Evolutionary conservation across 768 basidiomycete species (phyloP).

Genomic region (Amanita brunnescens): DNA sequence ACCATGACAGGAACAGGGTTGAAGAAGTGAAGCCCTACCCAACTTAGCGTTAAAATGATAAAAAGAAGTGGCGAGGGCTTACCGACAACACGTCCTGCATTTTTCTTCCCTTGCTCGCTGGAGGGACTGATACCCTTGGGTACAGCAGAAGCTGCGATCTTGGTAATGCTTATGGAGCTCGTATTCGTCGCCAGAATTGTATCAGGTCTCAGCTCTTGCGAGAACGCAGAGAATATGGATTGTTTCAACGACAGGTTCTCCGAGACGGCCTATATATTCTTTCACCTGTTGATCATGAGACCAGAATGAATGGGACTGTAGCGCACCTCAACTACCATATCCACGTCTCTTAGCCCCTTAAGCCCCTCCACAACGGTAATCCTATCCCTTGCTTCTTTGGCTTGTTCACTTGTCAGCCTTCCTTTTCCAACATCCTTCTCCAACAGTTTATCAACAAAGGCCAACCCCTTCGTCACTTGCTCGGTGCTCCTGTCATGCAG

Average conservation of each 20-base stretch:
- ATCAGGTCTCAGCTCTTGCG: conserved; percentile 55
- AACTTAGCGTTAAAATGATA: neutral
- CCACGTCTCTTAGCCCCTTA: conserved; percentile 63
- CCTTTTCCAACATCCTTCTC: conserved; percentile 88
- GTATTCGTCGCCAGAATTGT: conserved; percentile 90
- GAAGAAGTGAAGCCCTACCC: conserved; percentile 84
- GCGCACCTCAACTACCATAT: conserved; percentile 84
- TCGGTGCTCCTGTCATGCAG: conserved; percentile 73
- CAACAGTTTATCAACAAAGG: conserved; percentile 72
- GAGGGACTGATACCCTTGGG: conserved; percentile 47
- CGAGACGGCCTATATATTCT: conserved; percentile 60
- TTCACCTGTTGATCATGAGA: neutral
- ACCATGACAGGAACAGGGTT: conserved; percentile 98
- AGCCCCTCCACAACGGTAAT: conserved; percentile 53
- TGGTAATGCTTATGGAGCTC: conserved; percentile 90
- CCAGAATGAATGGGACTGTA: neutral
- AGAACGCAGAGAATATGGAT: conserved; percentile 63
- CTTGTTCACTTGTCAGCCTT: conserved; percentile 55
- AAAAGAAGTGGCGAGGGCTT: conserved; percentile 13
- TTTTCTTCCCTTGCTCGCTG: conserved; percentile 53
- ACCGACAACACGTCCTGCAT: conserved; percentile 78
- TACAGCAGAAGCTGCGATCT: conserved; percentile 78
- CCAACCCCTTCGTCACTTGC: conserved; percentile 67
- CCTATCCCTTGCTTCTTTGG: conserved; percentile 63
- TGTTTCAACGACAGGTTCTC: conserved; percentile 77